Percentiles rank a stretch among this genome's conserved stretches.
phyloP scores from a whole-genome alignment of 257 asterid genomes.

The Nicotiana noctiflora region DNA sequence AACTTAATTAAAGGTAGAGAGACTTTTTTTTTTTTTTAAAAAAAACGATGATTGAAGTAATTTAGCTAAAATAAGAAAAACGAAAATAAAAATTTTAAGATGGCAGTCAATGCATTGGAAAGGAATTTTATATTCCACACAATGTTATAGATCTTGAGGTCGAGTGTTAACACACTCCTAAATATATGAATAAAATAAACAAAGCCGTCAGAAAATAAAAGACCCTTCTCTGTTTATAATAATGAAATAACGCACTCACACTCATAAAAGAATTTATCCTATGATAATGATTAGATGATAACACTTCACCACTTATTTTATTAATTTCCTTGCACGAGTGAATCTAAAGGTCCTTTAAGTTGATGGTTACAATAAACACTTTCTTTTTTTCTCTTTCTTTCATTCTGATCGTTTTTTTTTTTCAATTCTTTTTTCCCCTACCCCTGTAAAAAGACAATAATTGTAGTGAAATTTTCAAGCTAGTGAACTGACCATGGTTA shows the following conservation, averaged over 20 bases:
- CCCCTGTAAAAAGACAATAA: too few species aligned
- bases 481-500: too few species aligned
- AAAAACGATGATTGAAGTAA: too few species aligned
- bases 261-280: conserved; percentile 30
- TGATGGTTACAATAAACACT: conserved; percentile 3
- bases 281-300: conserved; percentile 35
- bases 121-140: neutral
- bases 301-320: conserved; percentile 20
- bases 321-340: conserved; percentile 42
- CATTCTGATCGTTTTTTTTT: neutral
- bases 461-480: too few species aligned
- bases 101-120: neutral
- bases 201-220: conserved; percentile 10
- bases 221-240: neutral
- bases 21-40: too few species aligned
- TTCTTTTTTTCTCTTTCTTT: neutral
- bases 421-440: too few species aligned
- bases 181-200: neutral
- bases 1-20: too few species aligned
- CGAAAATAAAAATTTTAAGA: neutral
- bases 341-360: conserved; percentile 26
- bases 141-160: neutral
- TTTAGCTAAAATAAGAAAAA: neutral
- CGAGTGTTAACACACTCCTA: neutral
- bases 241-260: conserved; percentile 17